Evolutionary conservation across 1,284 basidiomycete species (phyloP), one percentile per base, ranked within the genome.

Genomic region (Sporisorium reilianum): DNA sequence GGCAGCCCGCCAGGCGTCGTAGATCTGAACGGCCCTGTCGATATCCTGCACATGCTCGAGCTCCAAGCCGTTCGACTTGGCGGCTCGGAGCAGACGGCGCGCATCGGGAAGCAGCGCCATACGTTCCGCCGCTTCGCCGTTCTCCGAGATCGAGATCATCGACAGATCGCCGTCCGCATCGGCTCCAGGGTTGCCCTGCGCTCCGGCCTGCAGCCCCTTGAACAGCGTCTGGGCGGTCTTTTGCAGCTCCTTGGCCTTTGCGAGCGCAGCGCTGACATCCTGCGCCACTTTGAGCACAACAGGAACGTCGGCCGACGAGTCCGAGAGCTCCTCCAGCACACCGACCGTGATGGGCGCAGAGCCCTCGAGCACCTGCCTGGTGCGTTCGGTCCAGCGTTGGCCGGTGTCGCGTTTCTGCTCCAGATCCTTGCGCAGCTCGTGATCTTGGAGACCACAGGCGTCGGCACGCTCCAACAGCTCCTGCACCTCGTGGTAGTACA

Each of bases 391-490:
- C 81, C 81, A 83, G 22, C 58, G 71, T 10, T 64, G 55, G 20
- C 80, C 81, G 7, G 56, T 64, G 26, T 60, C 54, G 25, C 53
- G 61, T 12, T 70, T 68, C 25, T 62, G 52, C 28, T 64, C 55
- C 23, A 83, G 75, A 8, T 71, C 62, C 12, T 49, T 56, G 36
- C 70, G 50, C 36, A 76, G 42, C 38, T 61, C 61, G 38, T 78
- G 64, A 11, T 87, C 75, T 10, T 88, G 80, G n/a, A 95, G 85
- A 57, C 88, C 89, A 85, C 91, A 92, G 5, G 87, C 86, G n/a
- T 87, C 87, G 23, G 91, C 92, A 28, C 92, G 90, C 2, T 86
- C 85, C 26, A 93, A 85, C 55, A 93, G 89, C 73, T 93, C 91
- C 41, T 91, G 90, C 4, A 80, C 80, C 34, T 83, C 82, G 40